These are phyloP conservation scores for Coelastrella sp. DNA, from an alignment of 139 green algal genomes.

Conservation along the genomic window DNA sequence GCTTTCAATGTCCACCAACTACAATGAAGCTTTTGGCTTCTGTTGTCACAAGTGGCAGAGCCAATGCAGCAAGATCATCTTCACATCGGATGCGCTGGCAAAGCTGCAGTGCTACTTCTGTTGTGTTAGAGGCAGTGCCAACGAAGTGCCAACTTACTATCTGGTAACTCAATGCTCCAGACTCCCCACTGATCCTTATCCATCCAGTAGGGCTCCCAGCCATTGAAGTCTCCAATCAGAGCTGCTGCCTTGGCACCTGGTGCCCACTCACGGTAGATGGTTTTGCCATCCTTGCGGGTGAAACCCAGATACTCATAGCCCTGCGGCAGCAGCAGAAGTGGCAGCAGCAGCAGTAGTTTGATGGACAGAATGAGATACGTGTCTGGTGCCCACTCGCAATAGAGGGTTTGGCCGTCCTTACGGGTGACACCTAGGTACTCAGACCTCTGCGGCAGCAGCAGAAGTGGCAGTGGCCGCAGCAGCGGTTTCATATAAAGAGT, in stretches of 20 bases:
- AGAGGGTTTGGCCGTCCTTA: too few relatives aligned
- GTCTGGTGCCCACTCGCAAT: background rate
- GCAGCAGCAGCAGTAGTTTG: background rate
- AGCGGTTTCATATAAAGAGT: too few relatives aligned
- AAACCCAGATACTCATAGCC: slow-evolving; percentile 90
- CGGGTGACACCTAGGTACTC: too few relatives aligned
- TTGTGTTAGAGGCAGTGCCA: too few relatives aligned
- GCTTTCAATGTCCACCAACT: too few relatives aligned
- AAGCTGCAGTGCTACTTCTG: too few relatives aligned
- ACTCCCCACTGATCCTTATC: slow-evolving; percentile 86
- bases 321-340: slow-evolving; percentile 12
- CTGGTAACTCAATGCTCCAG: slow-evolving; percentile 81
- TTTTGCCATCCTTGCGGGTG: slow-evolving; percentile 62
- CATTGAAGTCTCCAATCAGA: slow-evolving; percentile 95
- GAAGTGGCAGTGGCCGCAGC: too few relatives aligned
- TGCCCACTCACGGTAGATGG: slow-evolving; percentile 93
- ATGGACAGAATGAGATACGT: background rate
- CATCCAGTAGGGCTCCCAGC: slow-evolving; percentile 83
- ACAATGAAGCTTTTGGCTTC: too few relatives aligned
- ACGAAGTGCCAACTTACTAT: slow-evolving; percentile 56
- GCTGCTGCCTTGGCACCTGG: slow-evolving; percentile 78
- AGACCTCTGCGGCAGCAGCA: too few relatives aligned
- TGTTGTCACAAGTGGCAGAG: too few relatives aligned
- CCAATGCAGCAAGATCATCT: too few relatives aligned
- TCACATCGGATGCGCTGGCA: too few relatives aligned